These are phyloP conservation scores for Aspergillus olivimuriae DNA, from an alignment of 495 filamentous ascomycete genomes.

Conservation along the genomic window DNA sequence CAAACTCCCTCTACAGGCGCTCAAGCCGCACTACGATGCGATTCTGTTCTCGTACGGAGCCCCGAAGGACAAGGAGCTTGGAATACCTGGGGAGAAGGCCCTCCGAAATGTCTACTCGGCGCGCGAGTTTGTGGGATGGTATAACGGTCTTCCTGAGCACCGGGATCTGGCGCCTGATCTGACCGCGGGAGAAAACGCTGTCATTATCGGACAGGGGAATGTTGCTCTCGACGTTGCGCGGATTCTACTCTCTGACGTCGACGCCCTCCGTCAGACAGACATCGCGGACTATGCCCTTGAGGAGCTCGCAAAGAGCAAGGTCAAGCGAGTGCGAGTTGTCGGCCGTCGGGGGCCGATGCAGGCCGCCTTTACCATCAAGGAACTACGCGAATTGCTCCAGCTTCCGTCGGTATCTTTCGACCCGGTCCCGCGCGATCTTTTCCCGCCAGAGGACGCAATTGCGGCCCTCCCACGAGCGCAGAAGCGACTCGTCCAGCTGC, in stretches of 20 bases:
- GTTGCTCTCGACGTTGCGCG: conserved; percentile 91
- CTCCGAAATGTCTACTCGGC: conserved; percentile 77
- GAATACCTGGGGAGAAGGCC: conserved; percentile 71
- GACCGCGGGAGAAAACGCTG: conserved; percentile 69
- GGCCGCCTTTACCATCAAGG: conserved; percentile 92
- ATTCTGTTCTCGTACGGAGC: conserved; percentile 92
- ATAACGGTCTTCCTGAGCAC: conserved; percentile 89
- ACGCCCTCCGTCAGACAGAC: conserved; percentile 72
- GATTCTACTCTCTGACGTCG: conserved; percentile 69
- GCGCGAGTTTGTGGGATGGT: conserved; percentile 95
- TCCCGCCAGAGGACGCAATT: conserved; percentile 51
- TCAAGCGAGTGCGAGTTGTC: conserved; percentile 76
- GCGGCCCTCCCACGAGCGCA: conserved; percentile 62
- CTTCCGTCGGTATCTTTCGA: conserved; percentile 68
- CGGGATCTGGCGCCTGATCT: conserved; percentile 71
- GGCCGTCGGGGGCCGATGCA: conserved; percentile 86
- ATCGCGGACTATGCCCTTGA: conserved; percentile 80
- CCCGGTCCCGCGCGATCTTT: conserved; percentile 54
- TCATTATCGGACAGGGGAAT: conserved; percentile 92
- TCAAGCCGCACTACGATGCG: conserved; percentile 84
- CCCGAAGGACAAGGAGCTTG: conserved; percentile 68
- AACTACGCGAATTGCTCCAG: conserved; percentile 78
- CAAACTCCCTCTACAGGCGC: conserved; percentile 57
- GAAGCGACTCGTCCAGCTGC: conserved; percentile 70
- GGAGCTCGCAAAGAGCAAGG: conserved; percentile 59